A percentile compares a stretch with the other conserved stretches of the same genome.
phyloP scores from a whole-genome alignment of 2,329 filamentous ascomycete species.

The Chrysoporthe cubensis region DNA sequence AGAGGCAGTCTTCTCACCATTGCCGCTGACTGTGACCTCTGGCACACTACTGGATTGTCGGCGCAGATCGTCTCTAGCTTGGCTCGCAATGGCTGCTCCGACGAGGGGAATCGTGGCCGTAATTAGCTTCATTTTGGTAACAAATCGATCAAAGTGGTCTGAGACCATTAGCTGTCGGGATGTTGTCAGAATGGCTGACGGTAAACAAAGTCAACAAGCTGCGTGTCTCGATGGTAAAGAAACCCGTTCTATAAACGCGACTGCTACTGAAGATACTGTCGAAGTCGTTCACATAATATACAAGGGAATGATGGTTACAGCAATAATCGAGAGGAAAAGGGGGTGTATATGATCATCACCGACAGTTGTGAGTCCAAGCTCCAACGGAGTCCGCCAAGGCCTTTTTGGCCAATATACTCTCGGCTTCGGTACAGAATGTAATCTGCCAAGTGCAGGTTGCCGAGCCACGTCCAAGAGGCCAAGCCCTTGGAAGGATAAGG shows the following conservation, averaged over 20 bases:
- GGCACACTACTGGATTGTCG: conserved; percentile 17
- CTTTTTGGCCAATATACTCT: conserved; percentile 15
- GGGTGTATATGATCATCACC: conserved; percentile 8
- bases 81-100: conserved; percentile 7
- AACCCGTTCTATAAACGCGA: not conserved
- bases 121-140: conserved; percentile 20
- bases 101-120: conserved; percentile 7
- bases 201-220: not conserved
- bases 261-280: not conserved
- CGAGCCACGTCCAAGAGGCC: conserved; percentile 8
- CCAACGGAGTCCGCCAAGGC: not conserved
- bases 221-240: not conserved
- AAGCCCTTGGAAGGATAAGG: conserved; percentile 11
- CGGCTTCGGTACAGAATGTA: not conserved
- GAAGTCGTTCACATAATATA: not conserved
- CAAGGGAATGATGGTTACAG: not conserved
- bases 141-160: not conserved
- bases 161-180: no score
- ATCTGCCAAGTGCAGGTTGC: conserved; percentile 12
- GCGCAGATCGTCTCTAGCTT: conserved; percentile 2
- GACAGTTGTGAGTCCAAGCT: not conserved
- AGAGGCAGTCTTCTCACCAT: conserved; percentile 15
- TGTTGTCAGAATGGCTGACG: not conserved
- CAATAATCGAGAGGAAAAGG: not conserved
- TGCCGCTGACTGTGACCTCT: conserved; percentile 20